phyloP scores from a whole-genome alignment of 225 moss, liverwort and hornwort genomes.

The Polytrichum formosum region DNA sequence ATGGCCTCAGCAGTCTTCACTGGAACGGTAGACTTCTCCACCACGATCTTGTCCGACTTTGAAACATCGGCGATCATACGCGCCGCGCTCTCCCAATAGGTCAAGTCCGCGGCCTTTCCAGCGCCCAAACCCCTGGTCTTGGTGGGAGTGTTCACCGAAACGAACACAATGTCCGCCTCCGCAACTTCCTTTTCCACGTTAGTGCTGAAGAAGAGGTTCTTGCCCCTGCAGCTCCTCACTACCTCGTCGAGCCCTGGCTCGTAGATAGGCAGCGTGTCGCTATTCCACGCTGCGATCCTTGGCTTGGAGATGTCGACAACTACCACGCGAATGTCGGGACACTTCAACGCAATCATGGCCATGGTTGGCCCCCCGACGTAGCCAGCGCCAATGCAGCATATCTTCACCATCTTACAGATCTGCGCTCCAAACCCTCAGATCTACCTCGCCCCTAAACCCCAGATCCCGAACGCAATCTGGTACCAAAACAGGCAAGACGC shows the following conservation, averaged over 20 bases:
- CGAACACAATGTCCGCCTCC: conserved; percentile 83
- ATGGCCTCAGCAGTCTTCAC: conserved; percentile 96
- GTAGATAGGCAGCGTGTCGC: conserved; percentile 81
- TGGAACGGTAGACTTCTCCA: conserved; percentile 94
- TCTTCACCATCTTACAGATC: conserved; percentile 54
- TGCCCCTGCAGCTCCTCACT: conserved; percentile 63
- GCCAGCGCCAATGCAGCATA: conserved; percentile 76
- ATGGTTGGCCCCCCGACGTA: conserved; percentile 74
- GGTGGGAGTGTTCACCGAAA: conserved; percentile 89
- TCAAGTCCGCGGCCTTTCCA: conserved; percentile 89
- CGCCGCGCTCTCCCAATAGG: conserved; percentile 94
- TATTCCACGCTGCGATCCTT: conserved; percentile 89
- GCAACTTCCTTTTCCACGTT: conserved; percentile 78
- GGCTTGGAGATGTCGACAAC: conserved; percentile 92
- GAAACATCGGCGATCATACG: conserved; percentile 89
- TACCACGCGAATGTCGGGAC: conserved; percentile 48
- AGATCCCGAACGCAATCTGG: neutral
- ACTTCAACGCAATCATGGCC: conserved; percentile 72
- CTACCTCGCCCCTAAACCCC: neutral
- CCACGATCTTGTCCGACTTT: conserved; percentile 88
- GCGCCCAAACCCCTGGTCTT: conserved; percentile 85
- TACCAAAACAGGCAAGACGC: too few relatives aligned
- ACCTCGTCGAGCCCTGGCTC: conserved; percentile 87
- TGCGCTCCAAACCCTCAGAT: neutral
- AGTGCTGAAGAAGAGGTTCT: conserved; percentile 75